A percentile compares a stretch with the other conserved stretches of the same genome.
Conservation (phyloP, 805 yeast genomes). For the Candida verbasci region DNA sequence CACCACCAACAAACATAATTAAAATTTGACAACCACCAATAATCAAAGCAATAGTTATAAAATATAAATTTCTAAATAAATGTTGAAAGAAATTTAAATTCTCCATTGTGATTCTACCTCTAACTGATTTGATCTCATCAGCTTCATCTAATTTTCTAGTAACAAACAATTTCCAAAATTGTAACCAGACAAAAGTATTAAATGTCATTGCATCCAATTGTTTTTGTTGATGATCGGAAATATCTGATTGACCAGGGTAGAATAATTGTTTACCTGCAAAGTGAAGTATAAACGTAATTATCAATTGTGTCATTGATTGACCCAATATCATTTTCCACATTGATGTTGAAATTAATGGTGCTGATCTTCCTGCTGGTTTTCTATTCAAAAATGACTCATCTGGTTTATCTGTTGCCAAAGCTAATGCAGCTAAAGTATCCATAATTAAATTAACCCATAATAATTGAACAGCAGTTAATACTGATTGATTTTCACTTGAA, state of each 20-base stretch:
- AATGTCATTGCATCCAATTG: constrained; percentile 83
- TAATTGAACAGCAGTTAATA: constrained; percentile 93
- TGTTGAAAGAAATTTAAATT: constrained; percentile 83
- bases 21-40: constrained; percentile 83
- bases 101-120: constrained; percentile 54
- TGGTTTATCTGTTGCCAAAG: constrained; percentile 96
- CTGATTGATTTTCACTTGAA: constrained; percentile 72
- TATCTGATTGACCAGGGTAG: constrained; percentile 20
- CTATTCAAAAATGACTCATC: constrained; percentile 73
- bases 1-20: constrained; percentile 96
- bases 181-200: constrained; percentile 97
- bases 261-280: constrained; percentile 67
- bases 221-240: constrained; percentile 43
- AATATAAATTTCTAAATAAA: constrained; percentile 77
- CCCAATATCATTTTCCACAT: constrained; percentile 99
- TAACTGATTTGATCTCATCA: constrained; percentile 56
- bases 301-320: constrained; percentile 74
- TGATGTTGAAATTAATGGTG: constrained; percentile 77
- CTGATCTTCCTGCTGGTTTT: constrained; percentile 77
- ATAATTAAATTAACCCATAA: constrained; percentile 96
- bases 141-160: constrained; percentile 89
- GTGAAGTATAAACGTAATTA: constrained; percentile 74
- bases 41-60: constrained; percentile 62
- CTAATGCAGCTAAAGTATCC: constrained; percentile 98
- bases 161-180: constrained; percentile 87